Evolutionary conservation across 306 rosid genomes (phyloP).

Genomic region (Leucaena leucocephala): DNA sequence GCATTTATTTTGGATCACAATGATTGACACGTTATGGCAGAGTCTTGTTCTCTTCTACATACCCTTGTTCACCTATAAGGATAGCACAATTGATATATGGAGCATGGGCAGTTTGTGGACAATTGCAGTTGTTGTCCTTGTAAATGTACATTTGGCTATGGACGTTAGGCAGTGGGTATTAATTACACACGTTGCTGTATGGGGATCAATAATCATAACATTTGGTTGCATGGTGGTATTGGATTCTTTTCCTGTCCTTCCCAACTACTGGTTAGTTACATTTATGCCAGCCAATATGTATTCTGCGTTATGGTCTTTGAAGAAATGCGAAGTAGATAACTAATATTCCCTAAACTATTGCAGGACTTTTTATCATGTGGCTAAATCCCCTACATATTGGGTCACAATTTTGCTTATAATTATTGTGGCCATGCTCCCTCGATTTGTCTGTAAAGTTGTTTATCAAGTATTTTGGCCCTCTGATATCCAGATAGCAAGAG

Average conservation of each 20-base stretch:
- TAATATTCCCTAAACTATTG: conserved; percentile 39
- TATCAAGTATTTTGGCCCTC: conserved; percentile 81
- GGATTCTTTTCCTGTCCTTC: conserved; percentile 85
- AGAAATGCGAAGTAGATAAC: conserved; percentile 26
- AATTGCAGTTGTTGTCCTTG: conserved; percentile 90
- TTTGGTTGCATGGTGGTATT: conserved; percentile 83
- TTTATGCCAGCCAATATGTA: conserved; percentile 6
- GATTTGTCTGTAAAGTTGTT: conserved; percentile 72
- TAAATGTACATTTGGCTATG: conserved; percentile 92
- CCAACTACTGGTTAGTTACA: conserved; percentile 84
- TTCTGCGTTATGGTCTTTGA: conserved; percentile 29
- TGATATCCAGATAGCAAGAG: conserved; percentile 91
- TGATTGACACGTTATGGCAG: conserved; percentile 98
- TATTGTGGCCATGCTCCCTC: conserved; percentile 83
- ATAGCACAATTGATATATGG: conserved; percentile 87
- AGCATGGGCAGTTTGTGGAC: conserved; percentile 99
- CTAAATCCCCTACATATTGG: conserved; percentile 77
- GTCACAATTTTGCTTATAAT: conserved; percentile 75
- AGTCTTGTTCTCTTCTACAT: conserved; percentile 87
- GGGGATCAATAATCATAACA: conserved; percentile 93
- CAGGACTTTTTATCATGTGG: conserved; percentile 86
- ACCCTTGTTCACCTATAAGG: conserved; percentile 79
- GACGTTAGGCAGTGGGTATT: conserved; percentile 83
- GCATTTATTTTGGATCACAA: conserved; percentile 86
- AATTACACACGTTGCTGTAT: conserved; percentile 78